A percentile compares a stretch with the other conserved stretches of the same genome.
Conservation (phyloP, 2,329 filamentous ascomycete genomes). For the Aspergillus sp. region DNA sequence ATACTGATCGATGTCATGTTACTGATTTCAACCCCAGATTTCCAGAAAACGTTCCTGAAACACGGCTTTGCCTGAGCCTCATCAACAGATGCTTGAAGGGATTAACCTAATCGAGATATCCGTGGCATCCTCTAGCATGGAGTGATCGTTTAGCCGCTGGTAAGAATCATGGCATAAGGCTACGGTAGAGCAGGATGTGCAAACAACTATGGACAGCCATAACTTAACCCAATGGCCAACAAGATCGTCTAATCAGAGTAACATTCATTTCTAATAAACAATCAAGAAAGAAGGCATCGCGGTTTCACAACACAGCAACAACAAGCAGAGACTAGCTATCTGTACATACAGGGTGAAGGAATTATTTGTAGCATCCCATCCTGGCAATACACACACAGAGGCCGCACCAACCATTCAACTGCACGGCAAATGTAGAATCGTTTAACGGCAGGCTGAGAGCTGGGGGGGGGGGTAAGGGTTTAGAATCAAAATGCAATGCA, state of each 20-base stretch:
- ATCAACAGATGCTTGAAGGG: background rate
- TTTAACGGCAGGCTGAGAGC: slow-evolving; percentile 3
- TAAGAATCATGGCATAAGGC: too few species aligned
- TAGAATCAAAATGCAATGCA: background rate
- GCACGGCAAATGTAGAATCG: background rate
- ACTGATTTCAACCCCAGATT: background rate
- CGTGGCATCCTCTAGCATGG: too few species aligned
- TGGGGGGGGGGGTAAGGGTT: background rate
- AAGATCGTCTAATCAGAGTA: slow-evolving; percentile 9
- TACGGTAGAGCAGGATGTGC: too few species aligned
- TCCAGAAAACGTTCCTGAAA: background rate
- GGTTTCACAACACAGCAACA: slow-evolving; percentile 17
- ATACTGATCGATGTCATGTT: background rate
- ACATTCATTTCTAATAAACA: slow-evolving; percentile 22
- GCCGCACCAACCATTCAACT: background rate
- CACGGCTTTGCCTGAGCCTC: background rate
- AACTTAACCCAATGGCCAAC: too few species aligned
- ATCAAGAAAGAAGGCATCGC: slow-evolving; percentile 25
- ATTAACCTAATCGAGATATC: too few species aligned
- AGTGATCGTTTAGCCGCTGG: too few species aligned
- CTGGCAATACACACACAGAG: slow-evolving; percentile 12
- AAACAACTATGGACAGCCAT: too few species aligned
- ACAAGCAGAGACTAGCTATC: slow-evolving; percentile 34
- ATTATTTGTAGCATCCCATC: slow-evolving; percentile 10
- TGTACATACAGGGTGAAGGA: slow-evolving; percentile 32